Base-by-base conservation (phyloP, 306 rosid genomes). In the Ceratonia siliqua region DNA sequence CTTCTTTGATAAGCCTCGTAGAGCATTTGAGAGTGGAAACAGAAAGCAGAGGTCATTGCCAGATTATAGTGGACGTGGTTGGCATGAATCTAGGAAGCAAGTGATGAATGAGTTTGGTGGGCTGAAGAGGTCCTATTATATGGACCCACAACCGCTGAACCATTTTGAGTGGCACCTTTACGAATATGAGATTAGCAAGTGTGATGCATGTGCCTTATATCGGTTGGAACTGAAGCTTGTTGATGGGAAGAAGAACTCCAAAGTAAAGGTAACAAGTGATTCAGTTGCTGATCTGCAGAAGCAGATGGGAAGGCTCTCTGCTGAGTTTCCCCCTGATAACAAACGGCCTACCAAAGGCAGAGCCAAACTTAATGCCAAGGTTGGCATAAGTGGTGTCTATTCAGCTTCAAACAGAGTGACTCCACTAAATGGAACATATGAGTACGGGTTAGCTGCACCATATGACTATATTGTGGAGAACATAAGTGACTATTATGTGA, bases 21-120 rank as follows among this genome's bases (percentile, higher is more conserved):
- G 97, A 73, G 97, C 97, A 59, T 91, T 91, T 73, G 97, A 91
- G 84, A 91, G 94, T 76, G 97, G 97, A 41, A 91, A 91, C 84
- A 78, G 97, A 68, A 91, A 91, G 86, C 97, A 91, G 86, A 89
- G 97, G 79, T 91, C 97, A 2, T 64, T 91, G 80, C 97, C 97
- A 1, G 97, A 91, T 84, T 91, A 89, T 78, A 81, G 83, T 1
- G 97, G 97, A 39, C 88, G 97, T 56, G 97, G 97, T 74, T 91
- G 97, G 97, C 97, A 91, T 54, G 97, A 91, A 78, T 91, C 97
- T 11, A 91, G 97, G 83, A 91, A 91, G 90, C 97, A 91, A 82
- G 91, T 89, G 71, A 89, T 91, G 92, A 91, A 72, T 76, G 94
- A 89, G 75, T 87, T 70, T 66, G 89, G 89, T 64, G 97, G 97